These are phyloP conservation scores for Ceratocystis harringtonii DNA, from an alignment of 2,329 filamentous ascomycete species.

Conservation along the genomic window DNA sequence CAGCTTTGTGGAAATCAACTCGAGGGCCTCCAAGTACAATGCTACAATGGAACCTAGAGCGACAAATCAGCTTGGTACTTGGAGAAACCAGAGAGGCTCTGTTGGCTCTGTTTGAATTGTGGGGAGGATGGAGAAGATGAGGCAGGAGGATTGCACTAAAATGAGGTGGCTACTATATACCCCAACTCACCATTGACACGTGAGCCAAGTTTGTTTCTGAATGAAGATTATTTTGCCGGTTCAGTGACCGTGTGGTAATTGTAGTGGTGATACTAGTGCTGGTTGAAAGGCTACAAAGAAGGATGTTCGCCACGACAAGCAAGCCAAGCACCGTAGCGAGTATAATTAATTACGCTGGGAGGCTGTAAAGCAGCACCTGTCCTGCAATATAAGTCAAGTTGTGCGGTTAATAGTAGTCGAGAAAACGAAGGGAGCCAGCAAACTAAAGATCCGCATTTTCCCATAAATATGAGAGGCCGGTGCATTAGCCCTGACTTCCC, in stretches of 20 bases:
- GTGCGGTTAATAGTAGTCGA: too few species aligned
- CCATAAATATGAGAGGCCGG: too few species aligned
- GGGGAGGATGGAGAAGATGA: not conserved
- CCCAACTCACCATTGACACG: constrained; percentile 2
- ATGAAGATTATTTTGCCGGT: not conserved
- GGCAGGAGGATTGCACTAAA: not conserved
- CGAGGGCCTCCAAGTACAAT: not conserved
- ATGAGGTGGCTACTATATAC: constrained; percentile 1
- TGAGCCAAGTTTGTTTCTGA: not conserved
- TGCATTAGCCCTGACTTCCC: constrained; percentile 7
- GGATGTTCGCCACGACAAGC: too few species aligned
- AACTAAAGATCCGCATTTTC: too few species aligned
- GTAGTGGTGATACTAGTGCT: not conserved
- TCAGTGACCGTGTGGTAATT: not conserved
- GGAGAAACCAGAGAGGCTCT: not conserved
- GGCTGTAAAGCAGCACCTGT: too few species aligned
- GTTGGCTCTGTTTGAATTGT: constrained; percentile 3
- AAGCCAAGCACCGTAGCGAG: too few species aligned
- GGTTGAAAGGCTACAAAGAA: too few species aligned
- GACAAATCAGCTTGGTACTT: not conserved
- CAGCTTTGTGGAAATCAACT: not conserved
- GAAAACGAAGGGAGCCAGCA: too few species aligned
- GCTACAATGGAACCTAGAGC: not conserved
- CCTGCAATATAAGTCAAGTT: too few species aligned
- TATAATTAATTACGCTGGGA: too few species aligned